Evolutionary conservation across 2,329 filamentous ascomycete species (phyloP).

Genomic region (Blastomyces parvus): DNA sequence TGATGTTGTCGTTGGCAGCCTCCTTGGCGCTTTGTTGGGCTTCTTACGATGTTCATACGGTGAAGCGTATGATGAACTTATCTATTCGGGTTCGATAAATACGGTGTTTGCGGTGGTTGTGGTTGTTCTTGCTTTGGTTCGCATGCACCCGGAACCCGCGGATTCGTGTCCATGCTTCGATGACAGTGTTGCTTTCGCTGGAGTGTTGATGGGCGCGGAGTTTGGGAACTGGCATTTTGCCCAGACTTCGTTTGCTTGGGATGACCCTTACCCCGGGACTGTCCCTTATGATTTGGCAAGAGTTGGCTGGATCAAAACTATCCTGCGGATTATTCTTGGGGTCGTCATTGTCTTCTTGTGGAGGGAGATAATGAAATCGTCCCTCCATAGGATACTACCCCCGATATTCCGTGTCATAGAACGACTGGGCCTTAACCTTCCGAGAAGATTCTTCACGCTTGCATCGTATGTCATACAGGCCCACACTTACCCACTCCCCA

Average conservation of each 20-base stretch:
- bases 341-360: conserved; percentile 79
- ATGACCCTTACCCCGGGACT: conserved; percentile 47
- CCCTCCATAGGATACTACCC: conserved; percentile 65
- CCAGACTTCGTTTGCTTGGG: conserved; percentile 45
- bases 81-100: conserved; percentile 56
- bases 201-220: conserved; percentile 77
- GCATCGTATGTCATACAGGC: conserved; percentile 51
- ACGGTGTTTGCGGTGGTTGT: conserved; percentile 56
- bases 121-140: conserved; percentile 63
- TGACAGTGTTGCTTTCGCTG: conserved; percentile 87
- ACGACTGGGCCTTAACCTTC: conserved; percentile 65
- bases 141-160: conserved; percentile 88
- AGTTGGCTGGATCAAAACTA: conserved; percentile 56
- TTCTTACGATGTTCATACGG: conserved; percentile 48
- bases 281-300: conserved; percentile 57
- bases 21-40: conserved; percentile 60
- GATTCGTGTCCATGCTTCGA: conserved; percentile 97
- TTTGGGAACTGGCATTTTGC: conserved; percentile 75
- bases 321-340: conserved; percentile 63
- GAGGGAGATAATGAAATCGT: conserved; percentile 81
- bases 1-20: conserved; percentile 73
- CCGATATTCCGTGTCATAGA: conserved; percentile 83
- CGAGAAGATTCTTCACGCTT: conserved; percentile 80
- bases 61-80: conserved; percentile 56
- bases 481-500: neutral